phyloP scores from a whole-genome alignment of 805 yeast species.

The Pichia nanzhaoensis region DNA sequence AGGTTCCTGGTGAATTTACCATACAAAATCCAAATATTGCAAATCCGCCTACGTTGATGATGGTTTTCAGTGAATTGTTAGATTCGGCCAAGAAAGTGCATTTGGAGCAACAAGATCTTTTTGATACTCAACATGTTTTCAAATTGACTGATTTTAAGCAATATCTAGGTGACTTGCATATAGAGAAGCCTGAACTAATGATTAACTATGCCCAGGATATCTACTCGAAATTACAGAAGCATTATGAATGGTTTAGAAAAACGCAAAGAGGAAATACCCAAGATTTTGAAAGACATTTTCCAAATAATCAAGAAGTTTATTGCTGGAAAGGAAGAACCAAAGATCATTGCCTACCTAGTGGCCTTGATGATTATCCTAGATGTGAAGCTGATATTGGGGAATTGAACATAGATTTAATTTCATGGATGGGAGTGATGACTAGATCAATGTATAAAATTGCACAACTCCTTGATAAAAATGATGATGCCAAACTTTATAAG shows the following conservation, averaged over 20 bases:
- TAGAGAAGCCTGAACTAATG: constrained; percentile 53
- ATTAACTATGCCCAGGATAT: constrained; percentile 51
- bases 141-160: constrained; percentile 21
- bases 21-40: constrained; percentile 87
- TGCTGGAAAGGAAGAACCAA: constrained; percentile 92
- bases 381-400: constrained; percentile 84
- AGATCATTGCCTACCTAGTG: constrained; percentile 84
- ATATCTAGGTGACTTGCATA: constrained; percentile 44
- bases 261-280: constrained; percentile 73
- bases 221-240: constrained; percentile 70
- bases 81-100: constrained; percentile 24
- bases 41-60: constrained; percentile 90
- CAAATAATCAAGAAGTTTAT: constrained; percentile 56
- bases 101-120: constrained; percentile 17
- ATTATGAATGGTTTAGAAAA: constrained; percentile 77
- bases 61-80: constrained; percentile 55
- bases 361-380: constrained; percentile 93
- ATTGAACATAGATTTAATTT: constrained; percentile 77
- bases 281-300: constrained; percentile 58
- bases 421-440: constrained; percentile 95
- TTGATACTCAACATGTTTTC: constrained; percentile 12
- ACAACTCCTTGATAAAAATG: constrained; percentile 45
- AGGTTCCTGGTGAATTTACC: constrained; percentile 78
- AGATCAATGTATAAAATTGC: constrained; percentile 74
- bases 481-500: constrained; percentile 51